These are phyloP conservation scores for Hypoxylon cercidicola DNA, from an alignment of 495 filamentous ascomycete species.

Conservation along the genomic window DNA sequence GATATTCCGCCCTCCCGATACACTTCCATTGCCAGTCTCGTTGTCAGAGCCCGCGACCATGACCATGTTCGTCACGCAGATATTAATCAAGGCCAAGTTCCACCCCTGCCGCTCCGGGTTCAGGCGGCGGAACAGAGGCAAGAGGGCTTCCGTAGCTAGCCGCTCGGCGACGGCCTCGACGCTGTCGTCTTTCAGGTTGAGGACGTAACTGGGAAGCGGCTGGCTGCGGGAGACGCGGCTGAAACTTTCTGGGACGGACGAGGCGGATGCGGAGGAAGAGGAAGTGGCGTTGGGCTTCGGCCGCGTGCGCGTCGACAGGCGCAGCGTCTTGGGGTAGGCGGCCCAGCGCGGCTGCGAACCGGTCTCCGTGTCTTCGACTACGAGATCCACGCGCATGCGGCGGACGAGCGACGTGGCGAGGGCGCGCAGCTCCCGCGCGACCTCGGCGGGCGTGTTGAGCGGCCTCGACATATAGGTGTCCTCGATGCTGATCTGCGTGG, in stretches of 20 bases:
- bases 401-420: slow-evolving; percentile 76
- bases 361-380: slow-evolving; percentile 56
- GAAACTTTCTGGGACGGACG: slow-evolving; percentile 47
- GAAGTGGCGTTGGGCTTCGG: slow-evolving; percentile 60
- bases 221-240: slow-evolving; percentile 75
- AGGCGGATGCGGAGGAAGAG: slow-evolving; percentile 22
- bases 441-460: slow-evolving; percentile 68
- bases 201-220: slow-evolving; percentile 75
- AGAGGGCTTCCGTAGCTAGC: slow-evolving; percentile 72
- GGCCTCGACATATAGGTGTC: slow-evolving; percentile 76
- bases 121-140: slow-evolving; percentile 77
- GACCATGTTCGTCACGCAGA: slow-evolving; percentile 88
- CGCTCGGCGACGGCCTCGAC: slow-evolving; percentile 69
- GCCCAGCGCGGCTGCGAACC: slow-evolving; percentile 47
- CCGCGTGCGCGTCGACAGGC: slow-evolving; percentile 78
- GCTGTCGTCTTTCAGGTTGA: slow-evolving; percentile 65
- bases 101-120: slow-evolving; percentile 76
- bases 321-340: slow-evolving; percentile 67
- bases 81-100: slow-evolving; percentile 84
- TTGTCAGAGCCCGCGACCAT: slow-evolving; percentile 61
- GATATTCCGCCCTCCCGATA: slow-evolving; percentile 65
- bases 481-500: slow-evolving; percentile 93
- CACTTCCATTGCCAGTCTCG: slow-evolving; percentile 46
- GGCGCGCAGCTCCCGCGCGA: slow-evolving; percentile 67
- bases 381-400: slow-evolving; percentile 82